Base-by-base conservation (phyloP, 352 stramenopile species). In the Globisporangium splendens region DNA sequence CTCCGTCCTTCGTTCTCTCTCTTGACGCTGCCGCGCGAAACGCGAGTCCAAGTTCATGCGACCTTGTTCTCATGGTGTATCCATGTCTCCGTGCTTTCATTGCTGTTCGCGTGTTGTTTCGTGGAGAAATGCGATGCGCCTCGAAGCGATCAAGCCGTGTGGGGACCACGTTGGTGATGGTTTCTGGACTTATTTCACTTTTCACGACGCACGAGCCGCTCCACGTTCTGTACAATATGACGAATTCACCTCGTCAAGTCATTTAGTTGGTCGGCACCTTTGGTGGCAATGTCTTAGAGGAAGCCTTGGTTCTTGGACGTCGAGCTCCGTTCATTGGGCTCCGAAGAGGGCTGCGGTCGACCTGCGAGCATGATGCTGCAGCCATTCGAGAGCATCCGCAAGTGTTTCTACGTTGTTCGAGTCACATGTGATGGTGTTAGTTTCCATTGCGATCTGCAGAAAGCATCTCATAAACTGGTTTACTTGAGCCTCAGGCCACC, bases 371-470 rank as follows among this genome's bases (percentile, higher is more conserved):
- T 89, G 64, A 91, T 86, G 56, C 78, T 91, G 59, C 75, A 89
- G n/a, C 81, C 81, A 62, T 91, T 91, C 13, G 76, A 83, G 24
- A 91, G 66, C 47, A 73, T 65, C 1, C 81, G 78, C 62, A 91
- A 65, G 59, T 89, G 78, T 50, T 68, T 81, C 75, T 88, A 47
- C 20, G 39, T 4, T 51, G 18, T 38, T 11, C 7, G 31, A 48
- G 21, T 24, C 44, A 2, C n/a, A 43, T 35, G 0, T 8, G 8
- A 4, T 6, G 3, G 28, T 10, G 5, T 35, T 35, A 35, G 28
- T 35, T 35, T 35, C 28, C 10, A 4, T 35, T 10, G 28, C 28
- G 28, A 35, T 35, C 10, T 35, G 28, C 28, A 35, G 10, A 35
- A 35, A 35, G 28, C 24, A 31, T 31, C 24, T 2, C 24, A 31